Evolutionary conservation across 495 filamentous ascomycete genomes (phyloP), one percentile per base, ranked within the genome.

Genomic region (Penicillium bovifimosum): DNA sequence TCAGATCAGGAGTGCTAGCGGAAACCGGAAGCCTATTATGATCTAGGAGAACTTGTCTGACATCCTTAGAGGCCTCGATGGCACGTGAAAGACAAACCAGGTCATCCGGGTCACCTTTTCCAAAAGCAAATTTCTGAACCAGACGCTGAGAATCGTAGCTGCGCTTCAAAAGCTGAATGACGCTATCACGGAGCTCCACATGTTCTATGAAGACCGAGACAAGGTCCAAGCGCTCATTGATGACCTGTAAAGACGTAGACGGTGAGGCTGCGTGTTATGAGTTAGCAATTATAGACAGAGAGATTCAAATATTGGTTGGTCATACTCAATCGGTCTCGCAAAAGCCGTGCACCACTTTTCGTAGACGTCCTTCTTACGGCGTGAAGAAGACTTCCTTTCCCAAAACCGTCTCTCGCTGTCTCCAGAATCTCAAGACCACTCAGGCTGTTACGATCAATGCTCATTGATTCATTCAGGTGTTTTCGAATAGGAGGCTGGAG

Each of bases 31-130:
- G 10, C 14, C 55, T 51, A 33, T 38, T 43, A 54, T 65, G 42
- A 20, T 50, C 41, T 2, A 54, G 59, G 14, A 88, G 58, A 1
- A 80, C 58, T 32, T 72, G 62, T 27, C 78, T 78, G 36, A 96
- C 84, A 6, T 86, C 78, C 28, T 83, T 77, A 2, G 90, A 91
- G 5, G 88, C 86, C 48, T 84, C 75, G 51, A 97, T 87, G 0
- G 93, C 95, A 47, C 79, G 82, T 4, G 88, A 87, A 10, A 99
- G 76, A 17, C 80, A 83, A 14, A 97, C 74, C 20, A 99, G 74
- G 62, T 97, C 93, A 66, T 96, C 92, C n/a, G 92, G 76, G 56
- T 96, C 89, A n/a, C 92, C 93, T 43, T 88, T 80, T 13, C 91
- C 91, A 8, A 96, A 75, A 2, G 92, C 85, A 58, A 99, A 96